These are phyloP conservation scores for Gamsiella multidivaricata DNA, from an alignment of 192 early-diverging fungal genomes.

Conservation along the genomic window DNA sequence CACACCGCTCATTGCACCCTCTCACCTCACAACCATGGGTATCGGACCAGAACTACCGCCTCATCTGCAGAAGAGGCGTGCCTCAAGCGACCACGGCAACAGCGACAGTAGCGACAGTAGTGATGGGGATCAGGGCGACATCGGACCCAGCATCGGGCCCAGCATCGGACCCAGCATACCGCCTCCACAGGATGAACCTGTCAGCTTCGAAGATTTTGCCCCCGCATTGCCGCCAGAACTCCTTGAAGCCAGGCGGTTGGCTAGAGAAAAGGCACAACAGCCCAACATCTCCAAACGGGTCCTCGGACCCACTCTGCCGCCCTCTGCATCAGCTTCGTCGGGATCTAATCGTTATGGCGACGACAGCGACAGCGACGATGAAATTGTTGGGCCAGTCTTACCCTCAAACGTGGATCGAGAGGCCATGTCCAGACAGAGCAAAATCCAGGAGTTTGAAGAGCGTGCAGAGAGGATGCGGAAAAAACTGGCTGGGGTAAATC, in stretches of 20 bases:
- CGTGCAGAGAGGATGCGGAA: conserved; percentile 55
- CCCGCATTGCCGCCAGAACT: conserved; percentile 53
- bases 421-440: conserved; percentile 33
- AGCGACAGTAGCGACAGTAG: conserved; percentile 7
- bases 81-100: neutral
- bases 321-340: conserved; percentile 6
- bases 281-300: conserved; percentile 25
- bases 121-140: conserved; percentile 24
- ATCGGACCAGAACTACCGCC: conserved; percentile 60
- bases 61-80: conserved; percentile 38
- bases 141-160: conserved; percentile 34
- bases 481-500: conserved; percentile 37
- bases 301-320: conserved; percentile 47
- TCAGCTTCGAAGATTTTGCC: conserved; percentile 35
- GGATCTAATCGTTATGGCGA: neutral
- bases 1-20: neutral
- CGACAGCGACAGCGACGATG: conserved; percentile 42
- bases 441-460: conserved; percentile 52
- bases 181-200: conserved; percentile 8
- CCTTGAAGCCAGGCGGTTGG: conserved; percentile 18
- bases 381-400: conserved; percentile 53
- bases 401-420: conserved; percentile 41
- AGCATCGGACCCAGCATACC: conserved; percentile 23
- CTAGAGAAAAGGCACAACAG: conserved; percentile 8
- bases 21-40: conserved; percentile 37